phyloP scores from a whole-genome alignment of 1,284 basidiomycete genomes.

The Boletus semigastroideus region DNA sequence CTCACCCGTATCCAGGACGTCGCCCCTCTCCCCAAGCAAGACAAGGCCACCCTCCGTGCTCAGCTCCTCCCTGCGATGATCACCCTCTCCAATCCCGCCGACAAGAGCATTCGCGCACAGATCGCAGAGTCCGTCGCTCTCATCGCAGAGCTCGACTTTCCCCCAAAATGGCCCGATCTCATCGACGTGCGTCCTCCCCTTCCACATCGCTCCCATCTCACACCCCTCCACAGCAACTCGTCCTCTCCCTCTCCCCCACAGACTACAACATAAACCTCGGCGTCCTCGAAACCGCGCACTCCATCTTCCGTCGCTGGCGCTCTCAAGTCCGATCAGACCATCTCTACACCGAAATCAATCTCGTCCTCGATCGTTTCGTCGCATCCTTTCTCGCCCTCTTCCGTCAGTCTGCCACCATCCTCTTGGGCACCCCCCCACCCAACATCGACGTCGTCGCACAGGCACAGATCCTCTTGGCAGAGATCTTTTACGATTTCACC shows the following conservation, averaged over 20 bases:
- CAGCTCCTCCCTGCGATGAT: slow-evolving; percentile 85
- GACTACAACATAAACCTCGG: slow-evolving; percentile 88
- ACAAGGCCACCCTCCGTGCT: slow-evolving; percentile 67
- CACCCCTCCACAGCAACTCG: slow-evolving; percentile 68
- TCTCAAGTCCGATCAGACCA: slow-evolving; percentile 86
- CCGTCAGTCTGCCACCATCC: slow-evolving; percentile 56
- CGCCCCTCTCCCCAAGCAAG: slow-evolving; percentile 56
- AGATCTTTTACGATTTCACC: slow-evolving; percentile 92
- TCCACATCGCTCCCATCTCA: slow-evolving; percentile 17
- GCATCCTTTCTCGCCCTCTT: slow-evolving; percentile 84
- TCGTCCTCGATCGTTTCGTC: slow-evolving; percentile 85
- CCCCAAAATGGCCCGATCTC: slow-evolving; percentile 79
- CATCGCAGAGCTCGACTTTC: slow-evolving; percentile 88
- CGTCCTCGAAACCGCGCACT: slow-evolving; percentile 84
- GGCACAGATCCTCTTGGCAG: slow-evolving; percentile 75
- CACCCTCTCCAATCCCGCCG: slow-evolving; percentile 61
- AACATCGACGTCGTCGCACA: slow-evolving; percentile 61
- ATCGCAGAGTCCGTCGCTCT: slow-evolving; percentile 88
- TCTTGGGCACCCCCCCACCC: slow-evolving; percentile 45
- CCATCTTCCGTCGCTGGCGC: slow-evolving; percentile 94
- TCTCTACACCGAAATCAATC: slow-evolving; percentile 91
- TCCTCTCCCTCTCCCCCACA: slow-evolving; percentile 70
- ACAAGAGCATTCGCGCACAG: slow-evolving; percentile 74
- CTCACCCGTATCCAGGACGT: slow-evolving; percentile 53
- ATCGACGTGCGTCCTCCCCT: slow-evolving; percentile 65